Evolutionary conservation across 169 alveolate species (phyloP), one percentile per base, ranked within the genome.

Genomic region (Plasmodium cynomolgi): DNA sequence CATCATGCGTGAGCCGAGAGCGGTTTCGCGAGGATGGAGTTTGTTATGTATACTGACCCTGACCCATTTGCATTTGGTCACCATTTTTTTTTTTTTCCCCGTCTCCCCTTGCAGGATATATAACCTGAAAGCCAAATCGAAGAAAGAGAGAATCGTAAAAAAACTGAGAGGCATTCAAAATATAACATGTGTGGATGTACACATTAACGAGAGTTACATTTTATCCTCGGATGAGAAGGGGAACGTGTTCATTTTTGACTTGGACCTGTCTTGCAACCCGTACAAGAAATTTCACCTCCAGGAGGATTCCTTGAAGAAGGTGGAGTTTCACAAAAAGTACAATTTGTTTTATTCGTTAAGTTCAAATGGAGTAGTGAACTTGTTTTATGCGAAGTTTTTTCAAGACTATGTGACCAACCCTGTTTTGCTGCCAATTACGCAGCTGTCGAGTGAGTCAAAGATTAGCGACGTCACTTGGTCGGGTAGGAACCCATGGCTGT

Each of bases 331-430:
- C 41, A 91, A 91, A 39, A 73, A 20, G 31, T 82, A 81, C 77
- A 81, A 91, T 82, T 82, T 91, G 81, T 91, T 91, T 82, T 91
- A 82, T 58, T 33, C 95, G 31, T 81, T 91, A 82, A 72, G 95
- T 56, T 68, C 83, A 47, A 72, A 91, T 81, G 95, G 95, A 71
- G 79, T 39, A n/a, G 84, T 91, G 44, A 91, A 91, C 56, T 91
- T 91, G 83, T 91, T 91, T 81, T 91, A 91, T 56, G 82, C 95
- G 41, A 91, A 91, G 41, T 91, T 91, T 82, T 91, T 91, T 81
- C 82, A 91, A 29, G 95, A 91, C 75, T 91, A 91, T 91, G 84
- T 91, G 37, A 91, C 95, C 7, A 74, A 91, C 31, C 95, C 95
- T n/a, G 77, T 91, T 91, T 91, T 91, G 84, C 20, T 91, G 56